A percentile compares a stretch with the other conserved stretches of the same genome.
Evolutionary conservation across 2,329 filamentous ascomycete species (phyloP).

Genomic region (Fonsecaea nubica): DNA sequence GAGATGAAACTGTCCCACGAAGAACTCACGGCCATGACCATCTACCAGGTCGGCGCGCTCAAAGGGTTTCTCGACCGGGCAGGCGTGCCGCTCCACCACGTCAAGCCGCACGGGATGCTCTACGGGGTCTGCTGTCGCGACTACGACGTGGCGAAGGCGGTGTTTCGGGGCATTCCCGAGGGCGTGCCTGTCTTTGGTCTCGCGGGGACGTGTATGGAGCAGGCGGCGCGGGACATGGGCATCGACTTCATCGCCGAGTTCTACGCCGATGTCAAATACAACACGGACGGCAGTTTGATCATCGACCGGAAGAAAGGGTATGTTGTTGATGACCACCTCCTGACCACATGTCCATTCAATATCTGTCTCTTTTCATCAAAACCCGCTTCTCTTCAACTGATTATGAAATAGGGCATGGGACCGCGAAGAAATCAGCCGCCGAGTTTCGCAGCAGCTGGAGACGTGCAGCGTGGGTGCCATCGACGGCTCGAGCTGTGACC

Average conservation of each 20-base stretch:
- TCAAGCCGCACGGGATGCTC: slow-evolving; percentile 67
- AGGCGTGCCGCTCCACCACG: slow-evolving; percentile 63
- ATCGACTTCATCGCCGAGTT: slow-evolving; percentile 61
- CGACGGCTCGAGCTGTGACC: slow-evolving; percentile 46
- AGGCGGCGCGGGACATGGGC: slow-evolving; percentile 58
- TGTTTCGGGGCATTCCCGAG: slow-evolving; percentile 58
- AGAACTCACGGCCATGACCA: slow-evolving; percentile 62
- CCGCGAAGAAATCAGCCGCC: slow-evolving; percentile 48
- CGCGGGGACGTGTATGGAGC: slow-evolving; percentile 61
- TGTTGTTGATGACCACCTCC: background rate
- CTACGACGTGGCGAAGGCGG: slow-evolving; percentile 58
- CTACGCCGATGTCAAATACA: slow-evolving; percentile 64
- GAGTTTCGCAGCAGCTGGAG: slow-evolving; percentile 51
- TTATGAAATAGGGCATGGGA: slow-evolving; percentile 51
- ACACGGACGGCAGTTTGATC: slow-evolving; percentile 56
- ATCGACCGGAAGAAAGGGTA: slow-evolving; percentile 62
- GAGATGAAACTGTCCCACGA: slow-evolving; percentile 64
- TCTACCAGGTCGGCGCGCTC: slow-evolving; percentile 69
- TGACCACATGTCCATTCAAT: too few species aligned
- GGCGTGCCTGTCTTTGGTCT: slow-evolving; percentile 61
- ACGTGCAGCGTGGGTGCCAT: slow-evolving; percentile 50
- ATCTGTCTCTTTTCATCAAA: too few species aligned
- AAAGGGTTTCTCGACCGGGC: slow-evolving; percentile 65
- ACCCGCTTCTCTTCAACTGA: too few species aligned
- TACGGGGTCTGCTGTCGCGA: slow-evolving; percentile 64